Evolutionary conservation across 2,329 filamentous ascomycete species (phyloP).

Genomic region (Apiospora arundinis): DNA sequence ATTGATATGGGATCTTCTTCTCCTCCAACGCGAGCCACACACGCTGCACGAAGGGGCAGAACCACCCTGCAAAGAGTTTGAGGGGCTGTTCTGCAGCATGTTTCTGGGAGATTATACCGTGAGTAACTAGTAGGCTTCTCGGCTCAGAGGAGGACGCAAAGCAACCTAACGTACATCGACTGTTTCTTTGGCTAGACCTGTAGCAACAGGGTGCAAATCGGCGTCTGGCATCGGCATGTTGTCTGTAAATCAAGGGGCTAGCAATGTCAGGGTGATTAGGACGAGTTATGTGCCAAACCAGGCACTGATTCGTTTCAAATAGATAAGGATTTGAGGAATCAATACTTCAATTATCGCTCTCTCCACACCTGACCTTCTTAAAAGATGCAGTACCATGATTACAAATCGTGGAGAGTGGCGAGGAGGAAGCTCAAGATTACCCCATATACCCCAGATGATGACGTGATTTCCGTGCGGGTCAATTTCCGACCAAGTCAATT

Average conservation of each 20-base stretch:
- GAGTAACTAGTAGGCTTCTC: neutral
- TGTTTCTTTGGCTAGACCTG: slow-evolving; percentile 35
- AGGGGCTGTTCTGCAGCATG: slow-evolving; percentile 34
- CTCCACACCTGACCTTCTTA: neutral
- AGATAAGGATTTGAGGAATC: too few relatives aligned
- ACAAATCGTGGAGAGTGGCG: neutral
- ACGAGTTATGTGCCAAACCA: slow-evolving; percentile 11
- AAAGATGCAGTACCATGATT: neutral
- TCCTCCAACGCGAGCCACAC: slow-evolving; percentile 64
- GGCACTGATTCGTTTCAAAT: neutral
- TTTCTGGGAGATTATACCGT: slow-evolving; percentile 28
- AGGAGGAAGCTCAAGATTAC: neutral
- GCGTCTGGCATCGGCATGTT: slow-evolving; percentile 36
- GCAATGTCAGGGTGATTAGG: neutral
- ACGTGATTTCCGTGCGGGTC: neutral
- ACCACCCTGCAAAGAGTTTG: slow-evolving; percentile 31
- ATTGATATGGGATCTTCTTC: slow-evolving; percentile 65
- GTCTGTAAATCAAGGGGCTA: neutral
- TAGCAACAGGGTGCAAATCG: slow-evolving; percentile 36
- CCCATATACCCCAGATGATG: slow-evolving; percentile 19
- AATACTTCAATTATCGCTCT: too few relatives aligned
- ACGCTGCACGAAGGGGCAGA: slow-evolving; percentile 53
- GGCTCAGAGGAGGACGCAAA: neutral
- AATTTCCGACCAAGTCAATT: neutral
- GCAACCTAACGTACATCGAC: slow-evolving; percentile 30